Evolutionary conservation across 129 eudicot species (phyloP).

Genomic region (Scalesia atractyloides): DNA sequence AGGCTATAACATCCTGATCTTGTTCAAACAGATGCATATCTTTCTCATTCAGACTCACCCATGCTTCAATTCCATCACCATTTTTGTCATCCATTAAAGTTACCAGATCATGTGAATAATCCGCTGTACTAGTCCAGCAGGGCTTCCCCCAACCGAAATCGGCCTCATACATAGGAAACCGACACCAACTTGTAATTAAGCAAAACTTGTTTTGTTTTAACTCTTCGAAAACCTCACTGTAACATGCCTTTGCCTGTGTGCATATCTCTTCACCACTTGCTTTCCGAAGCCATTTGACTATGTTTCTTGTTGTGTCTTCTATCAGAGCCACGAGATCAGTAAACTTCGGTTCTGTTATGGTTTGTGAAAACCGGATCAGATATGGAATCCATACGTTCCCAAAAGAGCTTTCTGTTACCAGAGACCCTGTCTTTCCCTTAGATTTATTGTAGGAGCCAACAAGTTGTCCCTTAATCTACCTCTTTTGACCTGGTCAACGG

Average conservation of each 20-base stretch:
- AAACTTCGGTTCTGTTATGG: neutral
- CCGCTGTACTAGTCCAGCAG: conserved; percentile 13
- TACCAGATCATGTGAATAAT: neutral
- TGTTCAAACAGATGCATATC: conserved; percentile 31
- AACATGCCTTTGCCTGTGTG: conserved; percentile 9
- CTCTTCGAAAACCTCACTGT: conserved; percentile 24
- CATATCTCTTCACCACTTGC: conserved; percentile 36
- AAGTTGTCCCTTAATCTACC: conserved; percentile 14
- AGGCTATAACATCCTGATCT: conserved; percentile 22
- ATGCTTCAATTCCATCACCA: conserved; percentile 35
- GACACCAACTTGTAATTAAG: conserved; percentile 37
- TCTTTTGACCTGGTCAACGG: conserved; percentile 18
- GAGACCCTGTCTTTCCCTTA: conserved; percentile 29
- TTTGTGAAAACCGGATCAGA: conserved; percentile 17
- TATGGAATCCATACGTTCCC: conserved; percentile 35
- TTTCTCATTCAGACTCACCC: conserved; percentile 35
- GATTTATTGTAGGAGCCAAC: conserved; percentile 29
- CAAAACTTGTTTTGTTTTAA: conserved; percentile 22
- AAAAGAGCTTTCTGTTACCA: conserved; percentile 18
- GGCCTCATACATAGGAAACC: conserved; percentile 29
- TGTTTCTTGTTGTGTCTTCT: conserved; percentile 29
- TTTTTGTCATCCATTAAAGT: conserved; percentile 31
- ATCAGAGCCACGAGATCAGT: conserved; percentile 21
- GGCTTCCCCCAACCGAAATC: conserved; percentile 49
- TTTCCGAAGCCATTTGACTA: neutral